Evolutionary conservation across 1,284 basidiomycete genomes (phyloP).

Genomic region (Butyriboletus appendiculatus): DNA sequence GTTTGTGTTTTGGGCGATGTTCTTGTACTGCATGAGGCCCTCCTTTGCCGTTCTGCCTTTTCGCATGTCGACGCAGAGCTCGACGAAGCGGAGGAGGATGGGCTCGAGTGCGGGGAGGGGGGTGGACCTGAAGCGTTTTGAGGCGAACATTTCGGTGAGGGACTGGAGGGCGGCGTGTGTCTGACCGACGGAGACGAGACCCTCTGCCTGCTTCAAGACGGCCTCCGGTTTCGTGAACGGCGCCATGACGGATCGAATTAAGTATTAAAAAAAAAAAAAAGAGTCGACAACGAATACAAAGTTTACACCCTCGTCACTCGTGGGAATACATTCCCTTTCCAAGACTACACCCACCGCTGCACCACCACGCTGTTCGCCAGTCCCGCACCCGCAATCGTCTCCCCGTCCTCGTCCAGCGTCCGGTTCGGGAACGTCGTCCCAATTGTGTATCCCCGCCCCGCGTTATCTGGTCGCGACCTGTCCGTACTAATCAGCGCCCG

Average conservation of each 20-base stretch:
- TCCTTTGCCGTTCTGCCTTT: conserved; percentile 95
- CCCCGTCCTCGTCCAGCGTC: conserved; percentile 63
- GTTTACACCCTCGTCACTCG: not conserved
- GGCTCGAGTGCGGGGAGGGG: conserved; percentile 91
- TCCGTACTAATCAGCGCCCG: not conserved
- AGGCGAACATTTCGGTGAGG: conserved; percentile 89
- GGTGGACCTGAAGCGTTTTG: conserved; percentile 93
- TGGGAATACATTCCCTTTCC: conserved; percentile 22
- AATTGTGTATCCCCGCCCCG: conserved; percentile 70
- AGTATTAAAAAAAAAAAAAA: too few species aligned
- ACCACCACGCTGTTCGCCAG: conserved; percentile 85
- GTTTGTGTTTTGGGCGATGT: conserved; percentile 92
- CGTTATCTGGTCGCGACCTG: conserved; percentile 76
- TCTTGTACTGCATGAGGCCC: conserved; percentile 96
- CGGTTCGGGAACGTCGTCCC: conserved; percentile 86
- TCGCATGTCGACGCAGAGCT: conserved; percentile 95
- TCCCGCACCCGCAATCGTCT: conserved; percentile 76
- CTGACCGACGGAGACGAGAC: conserved; percentile 89
- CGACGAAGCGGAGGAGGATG: conserved; percentile 92
- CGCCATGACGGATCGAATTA: conserved; percentile 58
- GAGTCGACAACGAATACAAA: not conserved
- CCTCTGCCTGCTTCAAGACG: conserved; percentile 89
- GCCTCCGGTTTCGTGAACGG: conserved; percentile 92
- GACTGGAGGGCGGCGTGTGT: conserved; percentile 87
- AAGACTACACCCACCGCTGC: conserved; percentile 68